A percentile compares a stretch with the other conserved stretches of the same genome.
Evolutionary conservation across 768 basidiomycete genomes (phyloP).

Genomic region (Candolleomyces aberdarensis): DNA sequence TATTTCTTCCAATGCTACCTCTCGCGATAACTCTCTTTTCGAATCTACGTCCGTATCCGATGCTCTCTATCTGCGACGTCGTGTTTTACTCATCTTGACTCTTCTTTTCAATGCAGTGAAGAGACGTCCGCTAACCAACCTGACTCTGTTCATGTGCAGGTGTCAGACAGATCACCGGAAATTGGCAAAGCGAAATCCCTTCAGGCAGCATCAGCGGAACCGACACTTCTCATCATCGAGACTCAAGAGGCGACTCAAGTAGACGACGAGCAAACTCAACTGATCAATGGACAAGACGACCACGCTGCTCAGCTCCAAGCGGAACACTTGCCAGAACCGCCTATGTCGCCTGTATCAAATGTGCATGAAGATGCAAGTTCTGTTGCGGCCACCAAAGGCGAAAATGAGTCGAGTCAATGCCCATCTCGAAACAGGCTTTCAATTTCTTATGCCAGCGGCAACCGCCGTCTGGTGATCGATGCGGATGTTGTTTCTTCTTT

Average conservation of each 20-base stretch:
- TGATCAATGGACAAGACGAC: conserved; percentile 1
- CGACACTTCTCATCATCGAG: conserved; percentile 51
- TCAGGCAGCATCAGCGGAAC: conserved; percentile 45
- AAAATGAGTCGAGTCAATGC: conserved; percentile 30
- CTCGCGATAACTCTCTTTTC: conserved; percentile 29
- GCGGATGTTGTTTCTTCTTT: conserved; percentile 82
- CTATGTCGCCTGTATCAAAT: conserved; percentile 53
- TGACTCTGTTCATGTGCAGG: conserved; percentile 45
- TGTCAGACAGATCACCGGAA: conserved; percentile 18
- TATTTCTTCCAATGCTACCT: conserved; percentile 13
- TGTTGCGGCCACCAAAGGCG: conserved; percentile 29
- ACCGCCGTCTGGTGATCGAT: conserved; percentile 82
- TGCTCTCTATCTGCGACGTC: conserved; percentile 31
- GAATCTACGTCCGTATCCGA: conserved; percentile 51
- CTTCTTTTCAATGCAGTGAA: conserved; percentile 36
- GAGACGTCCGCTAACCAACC: conserved; percentile 45
- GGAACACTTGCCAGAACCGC: conserved; percentile 58
- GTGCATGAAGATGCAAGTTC: conserved; percentile 47
- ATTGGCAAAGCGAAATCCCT: conserved; percentile 28
- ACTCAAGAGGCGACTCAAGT: conserved; percentile 19
- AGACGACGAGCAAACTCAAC: conserved; percentile 12
- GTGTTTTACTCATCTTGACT: conserved; percentile 32
- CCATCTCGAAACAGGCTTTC: conserved; percentile 87
- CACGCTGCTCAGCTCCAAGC: conserved; percentile 22
- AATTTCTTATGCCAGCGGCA: conserved; percentile 91